phyloP scores from a whole-genome alignment of 2,329 filamentous ascomycete species.

The Hypoxylon sp. region DNA sequence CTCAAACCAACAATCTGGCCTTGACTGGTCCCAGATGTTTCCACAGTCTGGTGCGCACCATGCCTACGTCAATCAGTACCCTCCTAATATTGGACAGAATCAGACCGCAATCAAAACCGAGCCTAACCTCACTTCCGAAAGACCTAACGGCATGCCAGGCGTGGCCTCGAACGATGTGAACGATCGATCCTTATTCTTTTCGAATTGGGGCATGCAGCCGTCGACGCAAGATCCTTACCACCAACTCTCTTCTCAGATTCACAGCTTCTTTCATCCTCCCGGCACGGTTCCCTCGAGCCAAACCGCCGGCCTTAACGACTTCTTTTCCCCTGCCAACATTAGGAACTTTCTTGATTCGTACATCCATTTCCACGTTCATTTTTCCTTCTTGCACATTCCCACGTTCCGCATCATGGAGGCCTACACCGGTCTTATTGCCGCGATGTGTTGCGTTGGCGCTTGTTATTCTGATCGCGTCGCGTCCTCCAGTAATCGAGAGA shows the following conservation, averaged over 20 bases:
- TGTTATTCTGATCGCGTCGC: conserved; percentile 78
- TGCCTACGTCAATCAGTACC: conserved; percentile 73
- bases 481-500: conserved; percentile 73
- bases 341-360: conserved; percentile 80
- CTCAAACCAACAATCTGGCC: conserved; percentile 72
- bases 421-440: conserved; percentile 76
- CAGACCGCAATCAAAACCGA: conserved; percentile 79
- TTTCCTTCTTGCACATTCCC: conserved; percentile 79
- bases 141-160: conserved; percentile 62
- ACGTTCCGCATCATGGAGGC: conserved; percentile 77
- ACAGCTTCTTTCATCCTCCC: conserved; percentile 70
- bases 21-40: conserved; percentile 86
- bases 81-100: conserved; percentile 76
- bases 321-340: conserved; percentile 77
- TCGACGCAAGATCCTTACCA: conserved; percentile 66
- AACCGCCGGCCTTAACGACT: conserved; percentile 69
- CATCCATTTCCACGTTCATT: conserved; percentile 80
- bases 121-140: conserved; percentile 69
- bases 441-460: conserved; percentile 80
- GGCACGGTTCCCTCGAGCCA: conserved; percentile 70
- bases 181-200: conserved; percentile 63
- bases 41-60: conserved; percentile 76
- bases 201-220: conserved; percentile 64
- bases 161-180: conserved; percentile 60
- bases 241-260: conserved; percentile 68